Conservation (phyloP, 495 filamentous ascomycete genomes). For the Daldinia concentrica region DNA sequence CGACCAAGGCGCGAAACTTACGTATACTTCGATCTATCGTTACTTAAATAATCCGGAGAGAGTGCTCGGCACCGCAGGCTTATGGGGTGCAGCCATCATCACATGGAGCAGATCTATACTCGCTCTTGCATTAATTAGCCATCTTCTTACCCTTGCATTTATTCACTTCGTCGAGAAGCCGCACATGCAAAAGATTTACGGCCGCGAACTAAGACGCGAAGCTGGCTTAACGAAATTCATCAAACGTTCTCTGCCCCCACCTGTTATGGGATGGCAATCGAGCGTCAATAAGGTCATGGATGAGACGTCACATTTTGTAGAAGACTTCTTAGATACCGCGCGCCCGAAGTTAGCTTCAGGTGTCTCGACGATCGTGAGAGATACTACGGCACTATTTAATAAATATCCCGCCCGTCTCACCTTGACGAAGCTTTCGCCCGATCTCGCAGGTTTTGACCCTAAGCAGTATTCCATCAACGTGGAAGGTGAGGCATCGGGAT, state of each 20-base stretch:
- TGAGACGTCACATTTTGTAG: constrained; percentile 84
- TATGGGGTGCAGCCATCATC: constrained; percentile 95
- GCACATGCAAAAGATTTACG: constrained; percentile 99
- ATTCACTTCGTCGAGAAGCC: constrained; percentile 94
- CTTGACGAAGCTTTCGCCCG: constrained; percentile 80
- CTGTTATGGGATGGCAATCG: constrained; percentile 73
- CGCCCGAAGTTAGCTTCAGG: constrained; percentile 86
- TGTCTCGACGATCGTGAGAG: constrained; percentile 85
- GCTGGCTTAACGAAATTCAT: constrained; percentile 92
- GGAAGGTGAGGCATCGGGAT: constrained; percentile 67
- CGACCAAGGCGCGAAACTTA: constrained; percentile 84
- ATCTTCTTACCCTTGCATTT: constrained; percentile 84
- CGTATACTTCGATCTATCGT: constrained; percentile 96
- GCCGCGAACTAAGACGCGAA: constrained; percentile 80
- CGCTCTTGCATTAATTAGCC: constrained; percentile 82
- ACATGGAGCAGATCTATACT: constrained; percentile 87
- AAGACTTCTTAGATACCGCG: constrained; percentile 89
- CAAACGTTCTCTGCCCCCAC: constrained; percentile 85
- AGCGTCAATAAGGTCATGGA: constrained; percentile 88
- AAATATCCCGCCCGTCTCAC: constrained; percentile 89
- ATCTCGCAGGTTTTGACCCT: constrained; percentile 84
- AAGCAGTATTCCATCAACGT: constrained; percentile 82
- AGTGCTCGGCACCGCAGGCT: constrained; percentile 90
- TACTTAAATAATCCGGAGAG: constrained; percentile 98
- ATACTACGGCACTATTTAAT: constrained; percentile 87